Base-by-base conservation (phyloP, 2,329 filamentous ascomycete genomes). In the Hypoxylon sp. region DNA sequence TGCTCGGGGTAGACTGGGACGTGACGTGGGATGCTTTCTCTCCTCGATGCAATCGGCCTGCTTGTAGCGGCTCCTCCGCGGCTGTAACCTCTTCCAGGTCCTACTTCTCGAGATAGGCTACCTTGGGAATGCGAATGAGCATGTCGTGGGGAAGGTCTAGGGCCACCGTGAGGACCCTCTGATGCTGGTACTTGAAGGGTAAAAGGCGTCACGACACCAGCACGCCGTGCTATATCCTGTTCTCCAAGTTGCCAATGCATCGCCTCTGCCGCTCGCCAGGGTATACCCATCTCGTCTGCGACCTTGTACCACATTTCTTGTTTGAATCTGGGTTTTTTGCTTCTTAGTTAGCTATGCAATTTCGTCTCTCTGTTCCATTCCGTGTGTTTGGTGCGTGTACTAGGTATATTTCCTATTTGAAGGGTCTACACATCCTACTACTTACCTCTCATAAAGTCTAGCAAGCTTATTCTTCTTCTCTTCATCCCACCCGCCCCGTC, bases 221-320 rank as follows among this genome's bases (percentile, higher is more conserved):
- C 93, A 51, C 93, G 87, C 55, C 89, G 84, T 36, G 92, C 92
- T 91, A 99, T 97, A 64, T 97, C 94, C 63, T 86, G 79, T 70
- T 96, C 91, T 57, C 93, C 93, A 46, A 99, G 79, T 67, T 96
- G 89, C 93, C 94, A 99, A 73, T 97, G 94, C 92, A 97, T 97
- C 3, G 91, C 92, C 73, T 99, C 93, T 36, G 90, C 93, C 12
- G 94, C 91, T 66, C 94, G 83, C 93, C 93, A 97, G 25, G 93
- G 94, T 49, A 97, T 87, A 20, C 86, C 87, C 87, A 99, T 93
- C 72, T 97, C 93, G 70, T 94, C 91, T 30, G 92, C 91, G 15
- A 97, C 89, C 67, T 93, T 94, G 53, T 90, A 86, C 93, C 93
- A 99, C 91, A 97, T 97, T 68, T 97, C 91, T 58, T 90, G 85